Evolutionary conservation across 1,139 yeast genomes (phyloP).

Genomic region (Lodderomyces theae): DNA sequence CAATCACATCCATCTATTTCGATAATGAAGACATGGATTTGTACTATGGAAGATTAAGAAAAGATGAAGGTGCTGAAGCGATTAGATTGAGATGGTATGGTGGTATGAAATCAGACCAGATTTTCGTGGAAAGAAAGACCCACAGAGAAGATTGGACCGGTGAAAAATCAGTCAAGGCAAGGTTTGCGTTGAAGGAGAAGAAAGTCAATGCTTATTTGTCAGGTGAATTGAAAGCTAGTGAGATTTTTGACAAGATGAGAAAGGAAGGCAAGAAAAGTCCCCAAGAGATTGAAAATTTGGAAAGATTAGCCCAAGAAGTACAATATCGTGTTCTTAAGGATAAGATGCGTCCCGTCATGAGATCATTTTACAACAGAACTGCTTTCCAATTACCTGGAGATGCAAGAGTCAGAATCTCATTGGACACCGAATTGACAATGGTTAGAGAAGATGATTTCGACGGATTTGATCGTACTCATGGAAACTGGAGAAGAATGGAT

Average conservation of each 20-base stretch:
- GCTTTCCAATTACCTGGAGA: conserved; percentile 99
- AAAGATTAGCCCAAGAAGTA: conserved; percentile 86
- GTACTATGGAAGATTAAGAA: conserved; percentile 89
- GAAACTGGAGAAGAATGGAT: conserved; percentile 97
- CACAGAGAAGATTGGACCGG: conserved; percentile 99
- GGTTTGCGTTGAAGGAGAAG: conserved; percentile 89
- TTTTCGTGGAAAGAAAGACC: conserved; percentile 94
- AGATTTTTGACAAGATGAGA: conserved; percentile 88
- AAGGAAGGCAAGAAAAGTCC: conserved; percentile 86
- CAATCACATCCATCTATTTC: conserved; percentile 93
- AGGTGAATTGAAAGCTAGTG: conserved; percentile 83
- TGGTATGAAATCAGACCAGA: conserved; percentile 89
- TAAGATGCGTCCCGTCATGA: conserved; percentile 86
- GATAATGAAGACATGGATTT: conserved; percentile 87
- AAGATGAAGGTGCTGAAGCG: conserved; percentile 99
- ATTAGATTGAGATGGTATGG: conserved; percentile 98
- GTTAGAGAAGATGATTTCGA: conserved; percentile 97
- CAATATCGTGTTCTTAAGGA: conserved; percentile 85
- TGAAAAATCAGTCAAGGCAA: conserved; percentile 94
- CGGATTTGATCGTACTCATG: conserved; percentile 83
- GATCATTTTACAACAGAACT: conserved; percentile 95
- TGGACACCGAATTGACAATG: conserved; percentile 94
- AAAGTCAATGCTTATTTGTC: conserved; percentile 78
- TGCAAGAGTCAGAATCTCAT: conserved; percentile 95
- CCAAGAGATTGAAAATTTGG: conserved; percentile 88